phyloP scores from a whole-genome alignment of 805 yeast genomes.

The Priceomyces haplophilus region DNA sequence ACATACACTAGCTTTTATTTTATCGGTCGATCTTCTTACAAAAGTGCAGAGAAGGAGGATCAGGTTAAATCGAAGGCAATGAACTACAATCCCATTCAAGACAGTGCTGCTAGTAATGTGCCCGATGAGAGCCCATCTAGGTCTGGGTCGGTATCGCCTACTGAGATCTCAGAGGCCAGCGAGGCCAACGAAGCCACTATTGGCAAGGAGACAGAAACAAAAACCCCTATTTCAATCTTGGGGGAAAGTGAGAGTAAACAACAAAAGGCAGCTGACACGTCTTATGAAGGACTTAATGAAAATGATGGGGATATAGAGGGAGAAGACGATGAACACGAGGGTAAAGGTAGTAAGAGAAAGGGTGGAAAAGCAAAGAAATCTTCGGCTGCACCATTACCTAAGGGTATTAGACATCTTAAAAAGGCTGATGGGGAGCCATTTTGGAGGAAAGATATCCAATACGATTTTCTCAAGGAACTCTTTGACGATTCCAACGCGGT shows the following conservation, averaged over 20 bases:
- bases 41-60: neutral
- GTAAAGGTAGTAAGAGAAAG: conserved; percentile 4
- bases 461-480: conserved; percentile 64
- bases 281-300: conserved; percentile 13
- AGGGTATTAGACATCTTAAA: conserved; percentile 61
- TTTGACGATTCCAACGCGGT: conserved; percentile 63
- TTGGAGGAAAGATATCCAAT: conserved; percentile 85
- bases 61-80: conserved; percentile 13
- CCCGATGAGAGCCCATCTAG: neutral
- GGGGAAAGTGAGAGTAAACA: conserved; percentile 8
- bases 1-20: neutral
- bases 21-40: neutral
- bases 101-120: conserved; percentile 21
- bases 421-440: conserved; percentile 91
- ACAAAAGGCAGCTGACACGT: conserved; percentile 8
- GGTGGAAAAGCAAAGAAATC: conserved; percentile 16
- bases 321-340: conserved; percentile 9
- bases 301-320: conserved; percentile 11
- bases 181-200: neutral
- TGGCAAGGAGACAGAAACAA: conserved; percentile 4
- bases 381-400: conserved; percentile 18
- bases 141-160: neutral
- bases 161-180: neutral
- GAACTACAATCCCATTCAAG: conserved; percentile 46
- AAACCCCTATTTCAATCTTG: conserved; percentile 13